Evolutionary conservation across 345 rosid species (phyloP), one percentile per base, ranked within the genome.

Genomic region (Acer yangbiense): DNA sequence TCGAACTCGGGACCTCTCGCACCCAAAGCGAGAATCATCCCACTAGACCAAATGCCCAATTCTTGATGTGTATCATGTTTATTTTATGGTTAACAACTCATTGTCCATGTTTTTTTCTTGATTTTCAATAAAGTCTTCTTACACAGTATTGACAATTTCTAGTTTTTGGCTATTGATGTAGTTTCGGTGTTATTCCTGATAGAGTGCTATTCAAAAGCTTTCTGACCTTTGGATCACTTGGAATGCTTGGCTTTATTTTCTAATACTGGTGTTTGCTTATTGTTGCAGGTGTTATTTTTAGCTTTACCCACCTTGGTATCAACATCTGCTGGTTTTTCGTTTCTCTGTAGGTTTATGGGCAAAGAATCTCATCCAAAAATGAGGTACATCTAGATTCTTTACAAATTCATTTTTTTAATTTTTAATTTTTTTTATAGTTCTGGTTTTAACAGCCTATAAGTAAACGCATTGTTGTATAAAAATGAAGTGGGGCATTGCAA

Each of bases 21-120:
- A 93, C 90, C 91, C 91, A 58, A 92, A 94, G 93, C 88, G 86
- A 94, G 94, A 90, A 92, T 92, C 91, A 87, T 90, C 83, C 90
- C 91, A 90, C 91, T 89, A 88, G 92, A 89, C 93, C 91, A 90
- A 92, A 91, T 89, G 93, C 94, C 90, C 87, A 21, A 0, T 29
- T 75, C 13, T 54, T 76, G 66, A 4, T 54, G 20, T 23, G 54
- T 39, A 35, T 75, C 17, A 20, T 48, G 62, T 41, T 73, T 46
- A 58, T 54, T 46, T 46, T 46, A 46, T 46, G 13, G 50, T 46
- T 46, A 46, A 46, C 50, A 10, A 46, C 50, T 46, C 50, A 46
- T 46, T 46, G 50, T 46, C 50, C 50, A 46, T 8, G 50, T 9
- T 2, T 46, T 43, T 9, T 46, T 10, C 50, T 46, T 46, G 50